phyloP scores from a whole-genome alignment of 306 rosid genomes.

The Cicer yamashitae region DNA sequence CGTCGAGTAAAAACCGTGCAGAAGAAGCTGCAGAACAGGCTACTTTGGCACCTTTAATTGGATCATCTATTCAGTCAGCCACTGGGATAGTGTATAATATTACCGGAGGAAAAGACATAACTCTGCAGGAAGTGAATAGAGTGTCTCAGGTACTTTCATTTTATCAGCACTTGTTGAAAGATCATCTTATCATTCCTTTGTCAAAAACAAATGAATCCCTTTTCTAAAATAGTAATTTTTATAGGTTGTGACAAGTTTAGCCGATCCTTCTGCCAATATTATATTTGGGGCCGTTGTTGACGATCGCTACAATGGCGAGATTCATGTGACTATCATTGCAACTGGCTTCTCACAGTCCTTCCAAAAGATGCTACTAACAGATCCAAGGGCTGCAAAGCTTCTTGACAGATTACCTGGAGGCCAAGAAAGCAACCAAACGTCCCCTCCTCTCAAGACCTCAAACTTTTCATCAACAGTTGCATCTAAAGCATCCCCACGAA shows the following conservation, averaged over 20 bases:
- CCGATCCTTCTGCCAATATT: conserved; percentile 95
- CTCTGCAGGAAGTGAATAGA: conserved; percentile 93
- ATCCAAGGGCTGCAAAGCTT: conserved; percentile 83
- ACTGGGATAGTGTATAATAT: conserved; percentile 93
- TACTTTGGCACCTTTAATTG: conserved; percentile 90
- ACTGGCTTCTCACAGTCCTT: conserved; percentile 95
- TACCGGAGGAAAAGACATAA: conserved; percentile 96
- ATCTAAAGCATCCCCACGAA: conserved; percentile 63
- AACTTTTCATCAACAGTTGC: conserved; percentile 53
- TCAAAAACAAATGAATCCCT: neutral
- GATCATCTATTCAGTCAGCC: conserved; percentile 94
- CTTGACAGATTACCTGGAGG: conserved; percentile 44
- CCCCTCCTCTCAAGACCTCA: conserved; percentile 49
- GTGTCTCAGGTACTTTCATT: conserved; percentile 82
- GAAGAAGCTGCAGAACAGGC: conserved; percentile 99
- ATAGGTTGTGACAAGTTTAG: conserved; percentile 96
- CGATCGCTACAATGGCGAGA: conserved; percentile 85
- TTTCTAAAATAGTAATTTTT: conserved; percentile 21
- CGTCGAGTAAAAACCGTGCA: conserved; percentile 95
- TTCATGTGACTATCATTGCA: conserved; percentile 91
- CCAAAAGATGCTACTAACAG: conserved; percentile 83
- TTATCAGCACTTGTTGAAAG: conserved; percentile 31
- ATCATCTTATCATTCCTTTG: conserved; percentile 18
- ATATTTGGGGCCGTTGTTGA: conserved; percentile 96
- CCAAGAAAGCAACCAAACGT: conserved; percentile 49